Evolutionary conservation across 1,139 yeast genomes (phyloP), one percentile per base, ranked within the genome.

Genomic region (Candida albicans): DNA sequence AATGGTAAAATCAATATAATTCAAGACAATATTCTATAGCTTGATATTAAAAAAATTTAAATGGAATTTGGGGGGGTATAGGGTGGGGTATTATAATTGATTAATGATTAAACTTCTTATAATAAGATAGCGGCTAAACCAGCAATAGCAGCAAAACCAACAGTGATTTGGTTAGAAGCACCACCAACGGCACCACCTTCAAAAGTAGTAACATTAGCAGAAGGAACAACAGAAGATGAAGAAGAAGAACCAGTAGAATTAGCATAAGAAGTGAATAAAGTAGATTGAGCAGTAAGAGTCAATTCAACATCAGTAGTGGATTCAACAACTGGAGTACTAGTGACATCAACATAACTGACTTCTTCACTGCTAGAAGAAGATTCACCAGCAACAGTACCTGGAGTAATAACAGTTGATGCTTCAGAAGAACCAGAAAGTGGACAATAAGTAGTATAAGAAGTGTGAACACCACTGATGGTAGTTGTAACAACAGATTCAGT

Each of bases 381-480:
- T 29, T 44, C 49, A 34, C 53, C 46, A 35, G 54, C 45, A 15
- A 51, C 47, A 24, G 53, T 15, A 25, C 22, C 27, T 30, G 39
- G 32, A 15, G 33, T 13, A 31, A 31, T 25, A 24, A 14, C 37
- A 24, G 48, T 33, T 33, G 48, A 47, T 35, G 27, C 39, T n/a
- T n/a, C n/a, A n/a, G n/a, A n/a, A 48, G 61, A 54, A 36, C 18
- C 39, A 48, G 61, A 54, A 36, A 53, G 56, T 42, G 73, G 75
- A 48, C 79, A 73, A 59, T 68, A 61, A 40, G 80, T 74, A 49
- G 79, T 71, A 67, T 68, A 70, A 39, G 59, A 51, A 32, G 79
- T 73, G 40, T 56, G 64, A 43, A 69, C 71, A 47, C 59, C 62
- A 33, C 59, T 51, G 18, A 62, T 61, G 29, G 76, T 69, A 35